A percentile compares a stretch with the other conserved stretches of the same genome.
Evolutionary conservation across 2,329 filamentous ascomycete species (phyloP).

Genomic region (Huntiella savannae): DNA sequence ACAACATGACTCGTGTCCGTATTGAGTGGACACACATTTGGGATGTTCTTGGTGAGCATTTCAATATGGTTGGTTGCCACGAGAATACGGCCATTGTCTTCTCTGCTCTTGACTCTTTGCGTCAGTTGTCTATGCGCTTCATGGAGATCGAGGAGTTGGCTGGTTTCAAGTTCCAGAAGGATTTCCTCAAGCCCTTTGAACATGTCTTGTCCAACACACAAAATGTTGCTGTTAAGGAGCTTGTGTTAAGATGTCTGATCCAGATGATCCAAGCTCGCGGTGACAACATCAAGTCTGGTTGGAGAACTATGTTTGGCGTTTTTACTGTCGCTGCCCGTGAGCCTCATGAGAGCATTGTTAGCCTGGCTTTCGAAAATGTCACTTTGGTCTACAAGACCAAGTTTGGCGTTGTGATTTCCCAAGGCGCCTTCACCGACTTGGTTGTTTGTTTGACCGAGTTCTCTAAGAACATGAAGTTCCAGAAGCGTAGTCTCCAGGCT

Average conservation of each 20-base stretch:
- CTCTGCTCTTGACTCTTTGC: constrained; percentile 85
- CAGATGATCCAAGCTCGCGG: constrained; percentile 98
- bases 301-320: constrained; percentile 98
- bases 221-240: constrained; percentile 86
- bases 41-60: constrained; percentile 93
- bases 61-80: constrained; percentile 93
- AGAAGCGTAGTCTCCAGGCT: constrained; percentile 92
- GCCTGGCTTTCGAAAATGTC: constrained; percentile 85
- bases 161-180: constrained; percentile 99
- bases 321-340: constrained; percentile 92
- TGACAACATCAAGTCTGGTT: constrained; percentile 91
- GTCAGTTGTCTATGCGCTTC: constrained; percentile 94
- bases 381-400: constrained; percentile 87
- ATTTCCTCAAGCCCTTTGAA: constrained; percentile 96
- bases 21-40: constrained; percentile 98
- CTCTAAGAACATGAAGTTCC: constrained; percentile 95
- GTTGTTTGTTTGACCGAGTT: constrained; percentile 96
- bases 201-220: constrained; percentile 89
- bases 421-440: constrained; percentile 90
- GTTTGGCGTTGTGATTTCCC: constrained; percentile 88
- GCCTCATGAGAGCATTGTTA: constrained; percentile 87
- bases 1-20: constrained; percentile 97
- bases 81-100: constrained; percentile 94
- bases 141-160: constrained; percentile 96
- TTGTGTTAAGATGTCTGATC: constrained; percentile 86